phyloP scores from a whole-genome alignment of 2,329 filamentous ascomycete genomes.

The Pestalotiopsis sp. region DNA sequence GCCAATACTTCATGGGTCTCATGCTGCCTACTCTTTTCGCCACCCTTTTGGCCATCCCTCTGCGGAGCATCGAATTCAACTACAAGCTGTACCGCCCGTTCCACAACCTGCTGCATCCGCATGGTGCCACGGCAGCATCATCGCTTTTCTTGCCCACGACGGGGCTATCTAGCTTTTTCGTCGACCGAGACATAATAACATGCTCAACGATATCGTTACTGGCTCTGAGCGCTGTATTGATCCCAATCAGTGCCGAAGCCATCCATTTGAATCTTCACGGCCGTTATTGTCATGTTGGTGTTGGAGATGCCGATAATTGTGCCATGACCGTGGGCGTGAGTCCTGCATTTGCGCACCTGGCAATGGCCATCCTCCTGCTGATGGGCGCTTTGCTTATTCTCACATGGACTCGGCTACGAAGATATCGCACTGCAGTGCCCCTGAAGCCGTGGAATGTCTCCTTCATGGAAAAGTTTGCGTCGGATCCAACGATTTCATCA shows the following conservation, averaged over 20 bases:
- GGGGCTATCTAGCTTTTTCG: conserved; percentile 12
- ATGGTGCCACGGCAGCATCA: conserved; percentile 31
- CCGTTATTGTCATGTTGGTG: conserved; percentile 20
- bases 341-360: conserved; percentile 21
- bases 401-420: conserved; percentile 22
- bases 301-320: conserved; percentile 26
- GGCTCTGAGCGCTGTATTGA: conserved; percentile 26
- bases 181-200: conserved; percentile 6
- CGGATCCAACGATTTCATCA: conserved; percentile 23
- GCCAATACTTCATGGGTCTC: conserved; percentile 24
- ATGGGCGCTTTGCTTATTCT: conserved; percentile 28
- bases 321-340: conserved; percentile 31
- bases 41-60: conserved; percentile 19
- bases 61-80: conserved; percentile 25
- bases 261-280: conserved; percentile 30
- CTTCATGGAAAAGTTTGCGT: conserved; percentile 32
- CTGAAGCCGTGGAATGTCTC: conserved; percentile 38
- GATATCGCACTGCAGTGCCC: conserved; percentile 33
- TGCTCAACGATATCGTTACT: conserved; percentile 23
- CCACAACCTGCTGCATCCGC: conserved; percentile 31
- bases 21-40: conserved; percentile 24
- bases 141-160: conserved; percentile 30
- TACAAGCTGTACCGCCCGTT: conserved; percentile 34
- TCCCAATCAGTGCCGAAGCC: conserved; percentile 30
- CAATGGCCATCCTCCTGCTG: conserved; percentile 26